Evolutionary conservation across 371 early-diverging fungal species (phyloP).

Genomic region (Mucor mucedo): DNA sequence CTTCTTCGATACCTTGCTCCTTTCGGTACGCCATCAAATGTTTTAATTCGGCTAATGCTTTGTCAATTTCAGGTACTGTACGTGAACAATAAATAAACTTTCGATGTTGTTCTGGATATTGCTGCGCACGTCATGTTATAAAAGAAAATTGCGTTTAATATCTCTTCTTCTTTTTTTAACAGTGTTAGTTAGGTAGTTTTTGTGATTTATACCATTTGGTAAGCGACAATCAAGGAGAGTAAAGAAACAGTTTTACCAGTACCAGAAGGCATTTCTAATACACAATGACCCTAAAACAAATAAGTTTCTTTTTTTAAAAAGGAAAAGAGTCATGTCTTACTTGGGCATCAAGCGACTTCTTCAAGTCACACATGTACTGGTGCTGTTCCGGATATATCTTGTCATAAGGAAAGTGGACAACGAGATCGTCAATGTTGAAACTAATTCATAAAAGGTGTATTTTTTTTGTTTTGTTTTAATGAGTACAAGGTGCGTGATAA

Average conservation of each 20-base stretch:
- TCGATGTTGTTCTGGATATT: constrained; percentile 86
- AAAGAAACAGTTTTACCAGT: constrained; percentile 99
- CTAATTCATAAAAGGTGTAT: constrained; percentile 34
- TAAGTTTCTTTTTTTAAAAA: neutral
- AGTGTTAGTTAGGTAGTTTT: no score
- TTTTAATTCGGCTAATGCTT: constrained; percentile 96
- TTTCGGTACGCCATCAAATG: constrained; percentile 88
- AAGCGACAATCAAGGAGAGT: constrained; percentile 96
- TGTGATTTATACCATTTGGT: constrained; percentile 78
- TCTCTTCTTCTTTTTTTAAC: no score
- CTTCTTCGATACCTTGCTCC: constrained; percentile 69
- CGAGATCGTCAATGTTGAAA: constrained; percentile 93
- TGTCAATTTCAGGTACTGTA: constrained; percentile 99
- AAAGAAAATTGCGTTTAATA: neutral
- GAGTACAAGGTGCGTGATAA: no score
- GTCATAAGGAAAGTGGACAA: constrained; percentile 98
- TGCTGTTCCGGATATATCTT: constrained; percentile 99
- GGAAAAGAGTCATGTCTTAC: constrained; percentile 39
- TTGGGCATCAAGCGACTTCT: constrained; percentile 89
- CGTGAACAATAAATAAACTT: constrained; percentile 99
- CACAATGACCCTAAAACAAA: constrained; percentile 83
- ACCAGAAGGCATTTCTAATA: constrained; percentile 99
- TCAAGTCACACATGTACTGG: constrained; percentile 98
- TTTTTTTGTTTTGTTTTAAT: no score
- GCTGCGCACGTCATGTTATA: constrained; percentile 24